A percentile compares a stretch with the other conserved stretches of the same genome.
phyloP scores from a whole-genome alignment of 139 green algal genomes.

The Ettlia oleoabundans region DNA sequence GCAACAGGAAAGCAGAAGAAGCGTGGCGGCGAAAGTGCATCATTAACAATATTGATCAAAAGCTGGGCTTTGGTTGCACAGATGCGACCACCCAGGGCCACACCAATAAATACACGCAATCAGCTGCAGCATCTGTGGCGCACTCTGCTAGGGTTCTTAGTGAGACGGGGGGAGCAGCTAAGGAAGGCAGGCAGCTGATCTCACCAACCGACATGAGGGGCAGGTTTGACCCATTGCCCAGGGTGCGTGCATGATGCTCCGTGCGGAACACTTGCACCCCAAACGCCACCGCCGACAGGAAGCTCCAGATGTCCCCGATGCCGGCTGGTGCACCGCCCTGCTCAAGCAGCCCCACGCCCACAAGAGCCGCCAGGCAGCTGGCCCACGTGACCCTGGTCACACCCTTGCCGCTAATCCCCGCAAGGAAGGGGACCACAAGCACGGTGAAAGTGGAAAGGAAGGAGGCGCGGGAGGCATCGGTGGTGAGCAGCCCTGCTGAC shows the following conservation, averaged over 20 bases:
- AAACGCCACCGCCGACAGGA: slow-evolving; percentile 78
- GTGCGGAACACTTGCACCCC: slow-evolving; percentile 68
- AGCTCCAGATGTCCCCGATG: slow-evolving; percentile 70
- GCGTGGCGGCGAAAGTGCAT: background rate
- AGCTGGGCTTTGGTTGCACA: too few relatives aligned
- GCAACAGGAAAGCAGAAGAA: background rate
- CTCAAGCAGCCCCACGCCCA: slow-evolving; percentile 76
- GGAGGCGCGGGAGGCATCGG: slow-evolving; percentile 71
- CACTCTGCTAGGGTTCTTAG: too few relatives aligned
- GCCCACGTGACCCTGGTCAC: slow-evolving; percentile 71
- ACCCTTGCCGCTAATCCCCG: slow-evolving; percentile 62
- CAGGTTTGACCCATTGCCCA: slow-evolving; percentile 43
- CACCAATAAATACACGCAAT: too few relatives aligned
- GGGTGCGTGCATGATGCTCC: slow-evolving; percentile 47
- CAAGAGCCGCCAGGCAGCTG: slow-evolving; percentile 61
- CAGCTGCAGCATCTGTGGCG: too few relatives aligned
- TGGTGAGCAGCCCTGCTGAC: slow-evolving; percentile 64
- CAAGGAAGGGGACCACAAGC: slow-evolving; percentile 80
- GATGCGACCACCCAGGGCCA: too few relatives aligned
- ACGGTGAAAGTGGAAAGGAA: slow-evolving; percentile 89
- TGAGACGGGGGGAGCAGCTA: background rate
- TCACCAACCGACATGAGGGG: slow-evolving; percentile 55
- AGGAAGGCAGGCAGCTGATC: background rate
- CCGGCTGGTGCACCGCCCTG: slow-evolving; percentile 43
- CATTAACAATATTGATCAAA: background rate